phyloP scores from a whole-genome alignment of 495 filamentous ascomycete species.

The Xanthoparmelia taractica region DNA sequence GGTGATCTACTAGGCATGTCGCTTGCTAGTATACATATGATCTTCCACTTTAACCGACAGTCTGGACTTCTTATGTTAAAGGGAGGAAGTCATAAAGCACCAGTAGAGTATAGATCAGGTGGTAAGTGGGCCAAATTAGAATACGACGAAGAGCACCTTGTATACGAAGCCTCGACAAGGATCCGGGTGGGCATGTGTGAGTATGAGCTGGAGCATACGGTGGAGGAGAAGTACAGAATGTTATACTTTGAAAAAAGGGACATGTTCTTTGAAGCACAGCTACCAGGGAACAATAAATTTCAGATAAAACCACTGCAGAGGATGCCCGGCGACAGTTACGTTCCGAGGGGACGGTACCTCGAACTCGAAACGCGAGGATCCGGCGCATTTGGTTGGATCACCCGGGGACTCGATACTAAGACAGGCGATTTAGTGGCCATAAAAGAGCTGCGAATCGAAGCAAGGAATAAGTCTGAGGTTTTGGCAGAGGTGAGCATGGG shows the following conservation, averaged over 20 bases:
- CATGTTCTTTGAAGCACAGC: not conserved
- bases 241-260: conserved; percentile 3
- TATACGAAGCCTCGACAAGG: conserved; percentile 4
- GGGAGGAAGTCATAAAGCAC: not conserved
- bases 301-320: conserved; percentile 9
- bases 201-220: conserved; percentile 7
- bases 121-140: conserved; percentile 3
- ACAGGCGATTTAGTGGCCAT: conserved; percentile 5
- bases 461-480: conserved; percentile 3
- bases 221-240: conserved; percentile 5
- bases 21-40: conserved; percentile 7
- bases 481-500: conserved; percentile 5
- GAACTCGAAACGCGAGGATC: conserved; percentile 9
- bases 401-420: conserved; percentile 11
- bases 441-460: conserved; percentile 7
- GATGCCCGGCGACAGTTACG: conserved; percentile 9
- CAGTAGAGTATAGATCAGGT: conserved; percentile 6
- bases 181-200: conserved; percentile 4
- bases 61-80: conserved; percentile 7
- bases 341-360: conserved; percentile 8
- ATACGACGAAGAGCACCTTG: conserved; percentile 4
- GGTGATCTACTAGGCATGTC: conserved; percentile 6
- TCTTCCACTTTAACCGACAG: conserved; percentile 11
- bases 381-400: conserved; percentile 9
- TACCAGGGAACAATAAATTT: not conserved